phyloP scores from a whole-genome alignment of 257 asterid genomes.

The Cinchona pubescens region DNA sequence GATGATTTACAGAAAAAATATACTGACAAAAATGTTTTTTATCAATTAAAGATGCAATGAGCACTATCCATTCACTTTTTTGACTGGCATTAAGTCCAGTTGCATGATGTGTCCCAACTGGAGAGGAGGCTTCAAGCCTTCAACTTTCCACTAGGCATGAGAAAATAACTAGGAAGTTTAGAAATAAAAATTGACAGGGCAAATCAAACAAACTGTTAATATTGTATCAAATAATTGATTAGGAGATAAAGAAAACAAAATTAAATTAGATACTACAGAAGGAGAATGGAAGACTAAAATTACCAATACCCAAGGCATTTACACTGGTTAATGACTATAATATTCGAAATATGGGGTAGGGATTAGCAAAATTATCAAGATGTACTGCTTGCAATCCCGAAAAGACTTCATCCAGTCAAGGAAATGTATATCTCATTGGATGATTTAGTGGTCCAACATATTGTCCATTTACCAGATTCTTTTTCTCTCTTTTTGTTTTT shows the following conservation, averaged over 20 bases:
- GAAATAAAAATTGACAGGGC: too few species aligned
- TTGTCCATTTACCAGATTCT: not conserved
- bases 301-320: too few species aligned
- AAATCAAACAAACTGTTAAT: not conserved
- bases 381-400: not conserved
- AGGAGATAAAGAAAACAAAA: not conserved
- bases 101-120: too few species aligned
- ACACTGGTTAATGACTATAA: too few species aligned
- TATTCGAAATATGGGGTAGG: too few species aligned
- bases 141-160: not conserved
- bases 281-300: not conserved
- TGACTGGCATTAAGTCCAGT: too few species aligned
- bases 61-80: not conserved
- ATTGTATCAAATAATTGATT: too few species aligned
- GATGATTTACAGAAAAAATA: not conserved
- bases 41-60: not conserved
- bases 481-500: not conserved
- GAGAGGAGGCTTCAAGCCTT: too few species aligned
- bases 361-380: not conserved
- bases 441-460: not conserved
- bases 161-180: not conserved
- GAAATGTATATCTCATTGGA: not conserved
- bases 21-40: not conserved
- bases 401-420: not conserved
- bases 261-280: not conserved